Base-by-base conservation (phyloP, 2,329 filamentous ascomycete species). In the Stagonosporopsis cucurbitacearum region DNA sequence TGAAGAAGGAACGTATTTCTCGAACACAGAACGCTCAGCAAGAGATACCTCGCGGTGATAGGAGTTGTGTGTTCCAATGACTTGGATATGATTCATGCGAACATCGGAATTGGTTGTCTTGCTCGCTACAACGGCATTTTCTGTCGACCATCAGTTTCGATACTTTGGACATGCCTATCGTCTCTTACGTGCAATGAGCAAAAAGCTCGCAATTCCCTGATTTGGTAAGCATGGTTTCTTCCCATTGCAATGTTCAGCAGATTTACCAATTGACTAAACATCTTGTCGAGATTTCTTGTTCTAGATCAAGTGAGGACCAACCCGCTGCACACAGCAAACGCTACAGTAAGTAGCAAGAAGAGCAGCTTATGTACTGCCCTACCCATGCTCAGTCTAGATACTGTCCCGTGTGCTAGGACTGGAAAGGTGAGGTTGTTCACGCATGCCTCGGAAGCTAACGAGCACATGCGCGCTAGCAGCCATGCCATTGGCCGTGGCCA, bases 41-140 rank as follows among this genome's bases (percentile, higher is more conserved):
- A 75, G 69, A 2, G 73, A 71, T 22, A 79, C 70, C 58, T 83
- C 80, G 35, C 77, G 72, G 57, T 83, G 81, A 66, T 83, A 83
- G 58, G 77, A 80, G 67, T 83, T 83, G 65, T 83, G 81, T 0
- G 80, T 81, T 59, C 80, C 81, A 33, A 82, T 69, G 37, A 82
- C 77, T 62, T 83, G 81, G 42, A 82, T 78, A 42, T 83, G 79
- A 65, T 83, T 83, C 71, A 83, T 77, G 46, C 79, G 80, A 46
- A 82, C 65, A 45, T 65, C 58, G 6, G 59, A 51, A 13, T 61
- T 54, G 25, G 56, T 58, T 15, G 54, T 54, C 41, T 57, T 57
- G 39, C 54, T 44, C 23, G 40, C 39, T 9, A 54, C 57, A 8
- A 56, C 32, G 19, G 54, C 59, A 43, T 54, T 51, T 39, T 66